Percentiles rank a stretch among this genome's conserved stretches.
Conservation (phyloP, 2,329 filamentous ascomycete genomes). For the Myriosclerotinia scirpicola region DNA sequence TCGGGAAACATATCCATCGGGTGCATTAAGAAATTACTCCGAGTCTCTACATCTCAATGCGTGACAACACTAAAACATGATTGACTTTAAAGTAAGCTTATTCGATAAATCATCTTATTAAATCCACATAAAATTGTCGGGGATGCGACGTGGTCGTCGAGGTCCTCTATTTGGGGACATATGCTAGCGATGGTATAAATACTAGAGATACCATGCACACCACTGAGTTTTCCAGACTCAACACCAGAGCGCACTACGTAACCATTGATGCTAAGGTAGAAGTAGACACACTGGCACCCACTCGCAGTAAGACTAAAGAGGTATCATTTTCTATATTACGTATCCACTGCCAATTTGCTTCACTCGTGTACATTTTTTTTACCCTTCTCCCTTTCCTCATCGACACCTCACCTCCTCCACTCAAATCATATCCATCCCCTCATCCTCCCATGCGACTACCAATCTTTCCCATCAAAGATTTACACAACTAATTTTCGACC, state of each 20-base stretch:
- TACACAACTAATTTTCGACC: conserved; percentile 6
- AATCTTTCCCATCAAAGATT: conserved; percentile 4
- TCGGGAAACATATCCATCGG: too few species aligned
- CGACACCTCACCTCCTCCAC: neutral
- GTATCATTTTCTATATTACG: conserved; percentile 23
- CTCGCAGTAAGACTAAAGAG: neutral
- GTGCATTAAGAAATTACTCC: too few species aligned
- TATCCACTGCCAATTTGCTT: conserved; percentile 12
- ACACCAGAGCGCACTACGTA: neutral
- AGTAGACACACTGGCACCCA: neutral
- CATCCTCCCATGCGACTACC: conserved; percentile 6
- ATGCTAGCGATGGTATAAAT: neutral
- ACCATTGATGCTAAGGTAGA: neutral
- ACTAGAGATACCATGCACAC: neutral
- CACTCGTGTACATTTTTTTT: conserved; percentile 17
- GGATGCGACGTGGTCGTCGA: neutral
- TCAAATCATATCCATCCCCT: conserved; percentile 5
- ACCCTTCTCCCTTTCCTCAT: neutral
- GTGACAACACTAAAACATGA: too few species aligned
- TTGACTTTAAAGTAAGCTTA: too few species aligned
- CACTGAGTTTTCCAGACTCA: neutral
- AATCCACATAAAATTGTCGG: too few species aligned
- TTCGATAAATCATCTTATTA: too few species aligned
- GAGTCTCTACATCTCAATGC: too few species aligned
- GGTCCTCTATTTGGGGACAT: neutral